Conservation (phyloP, 768 basidiomycete species). For the Floccularia luteovirens region DNA sequence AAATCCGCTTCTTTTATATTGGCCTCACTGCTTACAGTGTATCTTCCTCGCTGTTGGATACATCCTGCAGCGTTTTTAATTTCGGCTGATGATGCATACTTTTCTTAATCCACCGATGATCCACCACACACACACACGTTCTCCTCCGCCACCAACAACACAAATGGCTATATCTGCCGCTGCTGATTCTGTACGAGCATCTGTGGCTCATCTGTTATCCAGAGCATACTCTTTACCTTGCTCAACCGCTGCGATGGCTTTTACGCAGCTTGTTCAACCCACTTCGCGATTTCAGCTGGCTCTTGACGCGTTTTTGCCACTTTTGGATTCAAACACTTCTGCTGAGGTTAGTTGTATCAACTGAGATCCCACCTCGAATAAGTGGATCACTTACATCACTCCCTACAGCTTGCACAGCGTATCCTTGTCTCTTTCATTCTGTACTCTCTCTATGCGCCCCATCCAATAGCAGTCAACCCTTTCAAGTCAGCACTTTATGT, state of each 20-base stretch:
- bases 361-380: constrained; percentile 4
- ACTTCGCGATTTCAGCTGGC: constrained; percentile 78
- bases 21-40: not conserved
- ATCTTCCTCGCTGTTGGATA: constrained; percentile 1
- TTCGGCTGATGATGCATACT: constrained; percentile 13
- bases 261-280: constrained; percentile 67
- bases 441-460: constrained; percentile 72
- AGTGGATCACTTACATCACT: constrained; percentile 7
- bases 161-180: constrained; percentile 6
- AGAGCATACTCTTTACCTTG: constrained; percentile 66
- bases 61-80: constrained; percentile 1
- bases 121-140: constrained; percentile 9
- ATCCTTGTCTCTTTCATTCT: constrained; percentile 77
- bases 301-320: constrained; percentile 71
- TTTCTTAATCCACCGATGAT: constrained; percentile 15
- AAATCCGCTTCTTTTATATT: constrained; percentile 1
- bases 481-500: constrained; percentile 69
- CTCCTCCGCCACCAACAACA: not conserved
- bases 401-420: constrained; percentile 53
- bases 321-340: constrained; percentile 47
- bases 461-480: constrained; percentile 75
- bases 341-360: constrained; percentile 39
- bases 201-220: constrained; percentile 60
- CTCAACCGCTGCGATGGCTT: constrained; percentile 70
- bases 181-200: constrained; percentile 35